Conservation (phyloP, 805 yeast species). For the Saturnispora zaruensis region DNA sequence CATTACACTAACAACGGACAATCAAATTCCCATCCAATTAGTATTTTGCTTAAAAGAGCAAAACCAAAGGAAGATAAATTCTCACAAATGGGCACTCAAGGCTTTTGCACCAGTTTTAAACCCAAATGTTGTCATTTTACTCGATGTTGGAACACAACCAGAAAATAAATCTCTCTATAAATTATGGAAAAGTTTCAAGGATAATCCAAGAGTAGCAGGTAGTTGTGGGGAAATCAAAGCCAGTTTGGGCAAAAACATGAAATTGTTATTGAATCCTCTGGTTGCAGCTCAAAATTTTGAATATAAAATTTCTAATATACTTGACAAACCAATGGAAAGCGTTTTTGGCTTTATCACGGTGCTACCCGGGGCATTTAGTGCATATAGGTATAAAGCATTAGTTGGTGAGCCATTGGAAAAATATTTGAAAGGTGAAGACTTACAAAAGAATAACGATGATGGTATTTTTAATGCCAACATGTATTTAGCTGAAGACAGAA, state of each 20-base stretch:
- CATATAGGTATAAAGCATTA: slow-evolving; percentile 79
- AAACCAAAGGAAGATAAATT: slow-evolving; percentile 83
- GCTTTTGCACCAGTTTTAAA: slow-evolving; percentile 77
- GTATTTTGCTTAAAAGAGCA: slow-evolving; percentile 84
- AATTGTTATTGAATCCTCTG: slow-evolving; percentile 63
- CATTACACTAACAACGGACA: slow-evolving; percentile 59
- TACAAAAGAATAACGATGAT: slow-evolving; percentile 51
- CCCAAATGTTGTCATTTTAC: slow-evolving; percentile 73
- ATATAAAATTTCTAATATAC: slow-evolving; percentile 87
- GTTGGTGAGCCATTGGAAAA: slow-evolving; percentile 79
- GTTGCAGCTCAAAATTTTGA: slow-evolving; percentile 97
- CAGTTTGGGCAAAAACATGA: slow-evolving; percentile 51
- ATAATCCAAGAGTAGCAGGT: slow-evolving; percentile 75
- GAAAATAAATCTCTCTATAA: slow-evolving; percentile 75
- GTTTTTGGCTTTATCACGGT: slow-evolving; percentile 92
- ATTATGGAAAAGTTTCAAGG: slow-evolving; percentile 77
- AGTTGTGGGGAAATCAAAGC: slow-evolving; percentile 97
- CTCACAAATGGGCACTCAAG: slow-evolving; percentile 95
- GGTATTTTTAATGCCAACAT: slow-evolving; percentile 91
- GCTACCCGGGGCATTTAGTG: slow-evolving; percentile 94
- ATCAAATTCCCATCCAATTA: slow-evolving; percentile 74
- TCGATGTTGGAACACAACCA: slow-evolving; percentile 95
- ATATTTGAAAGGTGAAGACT: slow-evolving; percentile 86
- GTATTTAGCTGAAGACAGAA: slow-evolving; percentile 96
- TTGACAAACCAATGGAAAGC: slow-evolving; percentile 94